Evolutionary conservation across 495 filamentous ascomycete species (phyloP), one percentile per base, ranked within the genome.

Genomic region (Viridothelium virens): DNA sequence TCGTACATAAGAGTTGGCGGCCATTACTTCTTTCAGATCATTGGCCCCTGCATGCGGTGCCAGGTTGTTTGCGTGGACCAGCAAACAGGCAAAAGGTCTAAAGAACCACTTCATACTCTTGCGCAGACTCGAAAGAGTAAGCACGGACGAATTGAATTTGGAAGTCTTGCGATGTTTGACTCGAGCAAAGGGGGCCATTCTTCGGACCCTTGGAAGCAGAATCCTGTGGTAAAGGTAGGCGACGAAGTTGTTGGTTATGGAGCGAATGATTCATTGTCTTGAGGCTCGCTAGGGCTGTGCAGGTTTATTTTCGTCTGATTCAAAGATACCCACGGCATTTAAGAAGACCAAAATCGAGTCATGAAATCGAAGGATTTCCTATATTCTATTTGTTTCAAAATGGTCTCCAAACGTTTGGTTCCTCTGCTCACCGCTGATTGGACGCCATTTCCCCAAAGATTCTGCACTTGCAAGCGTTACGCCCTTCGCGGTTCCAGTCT

Each of bases 61-160:
- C 91, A 96, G 70, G 96, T 98, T 91, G 88, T 98, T 12, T 97
- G 93, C 73, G 84, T 97, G 56, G 86, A 98, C 68, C 94, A 96
- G 71, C 77, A 86, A 18, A 95, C 89, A 4, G 93, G 86, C 0
- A 81, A 85, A 59, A 89, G 85, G 75, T 83, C 86, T 48, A 84
- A 90, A 67, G 92, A 97, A 74, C 94, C 94, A 0, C 95, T 94
- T 74, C 84, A 90, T 1, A 96, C 92, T 1, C 77, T 98, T 38
- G 86, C 87, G 0, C 96, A 94, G 76, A 96, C 91, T 1, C 33
- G 61, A 31, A 63, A 63, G 61, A 63, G 61, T 63, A 47, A 41
- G 61, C 61, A 47, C 61, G 61, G 61, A 63, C 5, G 61, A 9
- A 63, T 63, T n/a, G 61, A 63, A 25, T 47, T 63, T 41, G 38